Evolutionary conservation across 495 filamentous ascomycete genomes (phyloP).

Genomic region (Neurospora sp.): DNA sequence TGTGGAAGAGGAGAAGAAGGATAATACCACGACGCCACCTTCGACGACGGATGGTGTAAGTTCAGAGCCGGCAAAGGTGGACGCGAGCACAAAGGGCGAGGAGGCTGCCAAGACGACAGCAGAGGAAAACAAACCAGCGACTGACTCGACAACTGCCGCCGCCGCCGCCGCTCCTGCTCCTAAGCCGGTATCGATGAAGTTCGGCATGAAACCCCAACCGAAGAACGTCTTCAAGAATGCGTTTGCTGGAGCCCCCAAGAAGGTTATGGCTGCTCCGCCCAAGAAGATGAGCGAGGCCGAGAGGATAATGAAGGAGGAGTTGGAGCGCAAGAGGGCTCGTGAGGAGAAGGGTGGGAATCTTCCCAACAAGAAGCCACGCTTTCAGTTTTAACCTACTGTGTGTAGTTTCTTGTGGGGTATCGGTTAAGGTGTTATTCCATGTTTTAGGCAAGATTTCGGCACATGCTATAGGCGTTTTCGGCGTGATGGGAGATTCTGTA

Average conservation of each 20-base stretch:
- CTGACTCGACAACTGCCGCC: not conserved
- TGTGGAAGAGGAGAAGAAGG: not conserved
- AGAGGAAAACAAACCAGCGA: constrained; percentile 3
- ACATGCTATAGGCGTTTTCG: not conserved
- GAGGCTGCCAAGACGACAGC: not conserved
- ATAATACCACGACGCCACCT: not conserved
- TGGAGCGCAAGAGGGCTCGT: constrained; percentile 57
- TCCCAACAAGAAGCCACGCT: constrained; percentile 31
- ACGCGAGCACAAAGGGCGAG: not conserved
- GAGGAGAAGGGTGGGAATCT: constrained; percentile 25
- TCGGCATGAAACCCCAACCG: constrained; percentile 45
- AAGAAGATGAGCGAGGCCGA: constrained; percentile 86
- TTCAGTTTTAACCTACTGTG: constrained; percentile 6
- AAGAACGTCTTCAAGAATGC: constrained; percentile 84
- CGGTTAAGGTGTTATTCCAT: not conserved
- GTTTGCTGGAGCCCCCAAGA: constrained; percentile 47
- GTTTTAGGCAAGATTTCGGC: not conserved
- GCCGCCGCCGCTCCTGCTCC: constrained; percentile 3
- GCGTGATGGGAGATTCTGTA: not conserved
- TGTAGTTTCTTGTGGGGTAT: not conserved
- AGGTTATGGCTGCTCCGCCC: constrained; percentile 44
- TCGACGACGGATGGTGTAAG: not conserved
- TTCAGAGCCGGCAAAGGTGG: not conserved
- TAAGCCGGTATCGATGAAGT: constrained; percentile 46
- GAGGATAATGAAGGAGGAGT: constrained; percentile 80